Conservation (phyloP, 352 stramenopile species). For the Chrysophaeum taylorii region DNA sequence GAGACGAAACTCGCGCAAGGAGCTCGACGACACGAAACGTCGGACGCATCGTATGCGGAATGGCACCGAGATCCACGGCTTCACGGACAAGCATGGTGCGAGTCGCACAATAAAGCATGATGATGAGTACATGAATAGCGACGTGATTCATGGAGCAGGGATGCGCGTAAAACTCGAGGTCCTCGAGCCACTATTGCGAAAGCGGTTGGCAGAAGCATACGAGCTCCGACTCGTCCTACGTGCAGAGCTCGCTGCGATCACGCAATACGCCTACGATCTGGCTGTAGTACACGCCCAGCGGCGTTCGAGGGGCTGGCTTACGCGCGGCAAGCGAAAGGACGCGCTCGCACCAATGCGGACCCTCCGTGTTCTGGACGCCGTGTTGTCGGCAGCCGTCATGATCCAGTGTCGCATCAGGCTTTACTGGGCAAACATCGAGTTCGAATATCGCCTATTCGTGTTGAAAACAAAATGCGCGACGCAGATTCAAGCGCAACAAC, state of each 20-base stretch:
- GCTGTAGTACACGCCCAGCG: neutral
- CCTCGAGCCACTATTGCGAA: neutral
- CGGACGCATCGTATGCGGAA: no score
- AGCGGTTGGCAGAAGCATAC: neutral
- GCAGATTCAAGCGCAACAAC: neutral
- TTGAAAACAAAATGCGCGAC: neutral
- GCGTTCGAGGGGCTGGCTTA: neutral
- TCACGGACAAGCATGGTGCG: no score
- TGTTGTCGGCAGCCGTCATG: neutral
- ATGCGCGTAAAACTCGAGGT: conserved; percentile 7
- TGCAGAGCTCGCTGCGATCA: neutral
- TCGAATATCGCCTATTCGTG: no score
- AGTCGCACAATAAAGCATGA: no score
- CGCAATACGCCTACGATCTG: neutral
- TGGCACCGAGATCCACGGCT: no score
- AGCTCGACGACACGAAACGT: no score
- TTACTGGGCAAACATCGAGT: no score
- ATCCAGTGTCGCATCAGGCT: no score
- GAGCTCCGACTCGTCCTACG: neutral
- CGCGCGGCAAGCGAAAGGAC: neutral
- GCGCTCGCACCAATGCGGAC: neutral
- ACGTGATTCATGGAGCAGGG: neutral
- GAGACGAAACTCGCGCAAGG: no score
- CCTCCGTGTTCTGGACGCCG: neutral
- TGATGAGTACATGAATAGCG: neutral